Evolutionary conservation across 169 alveolate genomes (phyloP).

Genomic region (Cryptosporidium xiaoi): DNA sequence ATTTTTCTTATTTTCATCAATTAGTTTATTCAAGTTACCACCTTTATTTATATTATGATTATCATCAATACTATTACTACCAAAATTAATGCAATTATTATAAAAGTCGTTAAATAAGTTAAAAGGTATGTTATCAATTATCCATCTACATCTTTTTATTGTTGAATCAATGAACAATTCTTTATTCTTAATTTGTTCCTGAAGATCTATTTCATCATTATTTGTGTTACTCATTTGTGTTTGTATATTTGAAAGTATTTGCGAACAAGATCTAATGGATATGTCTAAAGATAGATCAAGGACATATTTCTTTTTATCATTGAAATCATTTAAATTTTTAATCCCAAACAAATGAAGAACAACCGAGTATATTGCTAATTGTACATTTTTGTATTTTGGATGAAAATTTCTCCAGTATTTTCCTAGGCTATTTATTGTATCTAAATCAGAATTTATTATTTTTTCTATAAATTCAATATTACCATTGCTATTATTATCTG

Average conservation of each 20-base stretch:
- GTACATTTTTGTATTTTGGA: constrained; percentile 46
- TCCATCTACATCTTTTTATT: constrained; percentile 50
- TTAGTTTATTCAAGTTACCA: neutral
- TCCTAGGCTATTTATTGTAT: constrained; percentile 19
- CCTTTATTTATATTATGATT: neutral
- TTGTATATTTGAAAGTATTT: constrained; percentile 37
- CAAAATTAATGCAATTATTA: neutral
- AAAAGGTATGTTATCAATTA: constrained; percentile 59
- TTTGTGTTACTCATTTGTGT: neutral
- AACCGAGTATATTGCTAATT: constrained; percentile 33
- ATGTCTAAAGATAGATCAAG: constrained; percentile 19
- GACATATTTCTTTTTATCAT: constrained; percentile 10
- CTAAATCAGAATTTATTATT: constrained; percentile 31
- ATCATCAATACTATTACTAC: neutral
- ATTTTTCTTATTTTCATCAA: constrained; percentile 1
- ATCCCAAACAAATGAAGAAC: constrained; percentile 62
- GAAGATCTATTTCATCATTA: constrained; percentile 26
- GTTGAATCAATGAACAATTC: constrained; percentile 12
- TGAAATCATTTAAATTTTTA: neutral
- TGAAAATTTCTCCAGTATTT: constrained; percentile 54
- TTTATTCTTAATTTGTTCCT: constrained; percentile 7
- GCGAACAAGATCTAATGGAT: constrained; percentile 50
- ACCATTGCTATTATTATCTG: neutral
- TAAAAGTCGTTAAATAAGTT: constrained; percentile 7
- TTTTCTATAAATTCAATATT: neutral